Conservation (phyloP, 306 rosid species). For the Citrullus amarus region DNA sequence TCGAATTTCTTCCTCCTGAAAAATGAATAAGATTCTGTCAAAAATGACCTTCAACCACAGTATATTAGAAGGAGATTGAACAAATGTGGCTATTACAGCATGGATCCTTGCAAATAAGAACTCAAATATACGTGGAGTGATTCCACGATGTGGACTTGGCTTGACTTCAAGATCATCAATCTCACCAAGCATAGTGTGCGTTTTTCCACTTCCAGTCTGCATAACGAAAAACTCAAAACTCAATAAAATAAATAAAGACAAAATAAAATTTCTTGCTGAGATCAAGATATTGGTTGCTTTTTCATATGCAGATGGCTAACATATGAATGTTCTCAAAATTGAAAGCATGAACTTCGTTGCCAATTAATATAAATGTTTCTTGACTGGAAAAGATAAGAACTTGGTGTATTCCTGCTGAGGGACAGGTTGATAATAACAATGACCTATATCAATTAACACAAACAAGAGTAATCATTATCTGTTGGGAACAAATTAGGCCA, state of each 20-base stretch:
- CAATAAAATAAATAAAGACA: neutral
- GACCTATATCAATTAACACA: neutral
- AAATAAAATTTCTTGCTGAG: neutral
- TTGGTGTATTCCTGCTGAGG: neutral
- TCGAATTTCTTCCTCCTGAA: constrained; percentile 92
- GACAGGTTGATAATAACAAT: no score
- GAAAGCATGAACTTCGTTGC: neutral
- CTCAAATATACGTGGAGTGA: constrained; percentile 93
- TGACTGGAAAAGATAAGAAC: neutral
- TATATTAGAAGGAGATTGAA: constrained; percentile 11
- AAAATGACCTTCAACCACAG: neutral
- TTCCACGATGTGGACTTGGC: constrained; percentile 87
- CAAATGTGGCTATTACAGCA: constrained; percentile 45
- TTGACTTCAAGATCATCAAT: constrained; percentile 74
- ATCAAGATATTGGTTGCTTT: neutral
- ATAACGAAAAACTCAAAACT: constrained; percentile 16
- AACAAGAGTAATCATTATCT: neutral
- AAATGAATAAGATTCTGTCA: constrained; percentile 9
- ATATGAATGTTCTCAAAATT: neutral
- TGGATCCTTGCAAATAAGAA: constrained; percentile 95
- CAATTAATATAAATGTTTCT: neutral
- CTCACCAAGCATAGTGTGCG: constrained; percentile 96
- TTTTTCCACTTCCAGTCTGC: constrained; percentile 99
- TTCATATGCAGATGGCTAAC: neutral
- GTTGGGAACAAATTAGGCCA: neutral